Evolutionary conservation across 352 stramenopile species (phyloP), one percentile per base, ranked within the genome.

Genomic region (Phytophthora foliorum): DNA sequence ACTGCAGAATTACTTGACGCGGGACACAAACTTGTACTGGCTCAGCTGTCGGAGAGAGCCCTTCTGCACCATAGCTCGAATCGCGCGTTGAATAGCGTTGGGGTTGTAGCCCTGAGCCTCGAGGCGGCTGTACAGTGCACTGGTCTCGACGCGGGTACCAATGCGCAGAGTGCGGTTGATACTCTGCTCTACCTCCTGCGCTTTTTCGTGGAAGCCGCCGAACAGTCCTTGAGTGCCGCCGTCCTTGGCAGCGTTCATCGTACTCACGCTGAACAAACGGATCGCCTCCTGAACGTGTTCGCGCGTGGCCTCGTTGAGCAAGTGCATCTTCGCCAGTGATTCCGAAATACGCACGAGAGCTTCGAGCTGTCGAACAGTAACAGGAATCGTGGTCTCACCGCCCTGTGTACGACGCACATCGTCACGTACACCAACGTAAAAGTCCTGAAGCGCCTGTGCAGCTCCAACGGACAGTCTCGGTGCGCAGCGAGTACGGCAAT

Each of bases 361-460:
- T 80, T 99, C 98, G 0, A 99, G 89, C 80, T 99, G 98, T 45
- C 98, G 92, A 21, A 99, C 98, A 9, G 98, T 99, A 69, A 99
- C 99, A 9, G 98, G 98, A 61, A 99, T 96, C 22, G 88, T 87
- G 14, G 86, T 86, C 74, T 91, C 90, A 11, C 77, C 76, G 14
- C 74, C 66, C 19, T 92, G 75, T 41, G 90, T 90, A 59, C 93
- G 94, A 6, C 97, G 91, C 58, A 99, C 94, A 56, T 99, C 89
- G 69, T 99, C 96, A 36, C 98, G 93, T 50, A 99, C 98, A 19
- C 93, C 94, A 3, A 99, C 97, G 78, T 99, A 99, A 66, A 98
- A 97, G 75, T 98, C 97, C 48, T 98, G 89, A 25, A 99, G 86
- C 27, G 98, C 83, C 60, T 98, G 85, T 16, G 92, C 94, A 0